Conservation (phyloP, 2,329 filamentous ascomycete species). For the Albifimbria verrucaria region DNA sequence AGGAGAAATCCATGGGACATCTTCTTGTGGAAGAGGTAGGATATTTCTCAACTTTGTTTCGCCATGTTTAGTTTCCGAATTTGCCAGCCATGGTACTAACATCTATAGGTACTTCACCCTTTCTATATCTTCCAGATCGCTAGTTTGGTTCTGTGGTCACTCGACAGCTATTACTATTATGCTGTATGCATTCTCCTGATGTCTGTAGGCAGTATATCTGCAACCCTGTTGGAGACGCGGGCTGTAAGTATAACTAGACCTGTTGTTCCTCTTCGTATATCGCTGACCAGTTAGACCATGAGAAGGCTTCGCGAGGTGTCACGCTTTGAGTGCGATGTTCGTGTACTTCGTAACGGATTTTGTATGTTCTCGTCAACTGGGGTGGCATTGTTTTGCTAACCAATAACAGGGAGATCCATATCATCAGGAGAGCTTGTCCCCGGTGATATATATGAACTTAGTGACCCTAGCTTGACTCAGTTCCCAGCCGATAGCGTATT, state of each 20-base stretch:
- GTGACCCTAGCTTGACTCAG: conserved; percentile 82
- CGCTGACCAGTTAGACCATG: conserved; percentile 64
- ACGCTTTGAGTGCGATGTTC: conserved; percentile 89
- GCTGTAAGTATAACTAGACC: conserved; percentile 63
- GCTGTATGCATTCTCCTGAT: conserved; percentile 92
- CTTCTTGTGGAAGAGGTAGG: conserved; percentile 82
- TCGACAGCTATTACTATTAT: conserved; percentile 98
- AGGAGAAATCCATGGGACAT: conserved; percentile 80
- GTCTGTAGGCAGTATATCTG: conserved; percentile 85
- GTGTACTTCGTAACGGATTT: conserved; percentile 90
- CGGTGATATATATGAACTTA: conserved; percentile 94
- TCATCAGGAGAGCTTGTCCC: conserved; percentile 86
- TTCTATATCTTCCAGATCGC: conserved; percentile 99
- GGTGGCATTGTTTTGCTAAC: conserved; percentile 1
- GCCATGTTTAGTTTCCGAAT: not conserved
- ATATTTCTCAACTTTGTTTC: not conserved
- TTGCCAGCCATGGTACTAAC: conserved; percentile 1
- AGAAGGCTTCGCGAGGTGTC: conserved; percentile 85
- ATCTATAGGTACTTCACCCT: conserved; percentile 75
- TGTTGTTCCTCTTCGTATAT: not conserved
- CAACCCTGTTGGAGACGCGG: conserved; percentile 86
- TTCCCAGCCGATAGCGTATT: conserved; percentile 91
- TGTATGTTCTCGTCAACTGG: conserved; percentile 59
- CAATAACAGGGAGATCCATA: conserved; percentile 67
- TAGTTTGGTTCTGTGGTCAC: conserved; percentile 88